Percentiles rank a stretch among this genome's conserved stretches.
Conservation (phyloP, 1,139 yeast genomes). For the Pneumocystis oryctolagi region DNA sequence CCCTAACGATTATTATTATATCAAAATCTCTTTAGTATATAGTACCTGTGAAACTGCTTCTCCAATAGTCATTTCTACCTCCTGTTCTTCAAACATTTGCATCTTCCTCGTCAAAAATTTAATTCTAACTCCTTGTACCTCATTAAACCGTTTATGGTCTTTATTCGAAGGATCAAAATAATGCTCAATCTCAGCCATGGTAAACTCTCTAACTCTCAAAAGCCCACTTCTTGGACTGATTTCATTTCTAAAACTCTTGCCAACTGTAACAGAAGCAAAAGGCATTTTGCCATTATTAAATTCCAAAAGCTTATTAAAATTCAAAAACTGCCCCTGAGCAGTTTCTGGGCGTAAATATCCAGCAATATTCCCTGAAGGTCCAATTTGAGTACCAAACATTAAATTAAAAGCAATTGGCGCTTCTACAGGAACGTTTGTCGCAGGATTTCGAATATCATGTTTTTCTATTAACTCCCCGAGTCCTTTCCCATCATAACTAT, state of each 20-base stretch:
- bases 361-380: constrained; percentile 92
- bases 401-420: constrained; percentile 90
- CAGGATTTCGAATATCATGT: constrained; percentile 78
- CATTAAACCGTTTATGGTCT: constrained; percentile 62
- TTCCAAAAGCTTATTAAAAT: constrained; percentile 83
- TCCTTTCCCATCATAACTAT: constrained; percentile 85
- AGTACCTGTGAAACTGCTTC: constrained; percentile 62
- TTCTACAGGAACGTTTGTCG: constrained; percentile 70
- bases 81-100: constrained; percentile 72
- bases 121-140: constrained; percentile 58
- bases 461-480: constrained; percentile 76
- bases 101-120: constrained; percentile 70
- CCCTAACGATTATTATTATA: constrained; percentile 19
- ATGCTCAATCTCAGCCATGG: constrained; percentile 99
- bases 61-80: constrained; percentile 55
- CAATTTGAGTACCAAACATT: constrained; percentile 98
- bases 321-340: constrained; percentile 97
- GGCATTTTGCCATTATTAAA: constrained; percentile 96
- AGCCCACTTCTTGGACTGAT: constrained; percentile 97
- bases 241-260: constrained; percentile 97
- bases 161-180: constrained; percentile 88
- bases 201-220: constrained; percentile 92
- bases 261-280: constrained; percentile 95
- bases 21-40: neutral
- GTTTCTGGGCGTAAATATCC: constrained; percentile 98